phyloP scores from a whole-genome alignment of 2,329 filamentous ascomycete species.

The Ophiocordyceps camponoti-saundersi region DNA sequence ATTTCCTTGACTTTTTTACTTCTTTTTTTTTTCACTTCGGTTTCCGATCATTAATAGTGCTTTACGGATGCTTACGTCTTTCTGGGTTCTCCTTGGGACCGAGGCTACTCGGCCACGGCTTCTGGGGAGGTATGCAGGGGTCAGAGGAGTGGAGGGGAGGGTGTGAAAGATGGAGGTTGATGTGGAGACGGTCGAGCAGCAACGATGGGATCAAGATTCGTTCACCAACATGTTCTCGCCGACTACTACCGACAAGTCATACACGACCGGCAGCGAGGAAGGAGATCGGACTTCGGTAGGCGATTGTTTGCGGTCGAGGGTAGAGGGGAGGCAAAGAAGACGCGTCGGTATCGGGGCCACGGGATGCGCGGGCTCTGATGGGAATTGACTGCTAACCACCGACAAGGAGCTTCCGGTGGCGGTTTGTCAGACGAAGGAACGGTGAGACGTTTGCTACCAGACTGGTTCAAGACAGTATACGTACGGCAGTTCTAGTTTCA shows the following conservation, averaged over 20 bases:
- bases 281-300: not conserved
- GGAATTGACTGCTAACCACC: not conserved
- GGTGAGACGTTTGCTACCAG: not conserved
- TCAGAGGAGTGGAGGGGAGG: too few relatives aligned
- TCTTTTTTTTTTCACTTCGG: slow-evolving; percentile 7
- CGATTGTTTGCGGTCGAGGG: too few relatives aligned
- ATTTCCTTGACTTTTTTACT: slow-evolving; percentile 9
- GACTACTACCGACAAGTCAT: not conserved
- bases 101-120: slow-evolving; percentile 8
- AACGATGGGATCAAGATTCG: not conserved
- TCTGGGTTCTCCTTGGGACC: slow-evolving; percentile 2
- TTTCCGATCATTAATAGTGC: slow-evolving; percentile 7
- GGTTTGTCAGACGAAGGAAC: not conserved
- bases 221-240: not conserved
- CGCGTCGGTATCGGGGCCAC: not conserved
- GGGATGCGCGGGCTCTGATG: not conserved
- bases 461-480: not conserved
- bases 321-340: not conserved
- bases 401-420: not conserved
- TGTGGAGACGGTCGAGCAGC: not conserved
- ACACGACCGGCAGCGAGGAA: not conserved
- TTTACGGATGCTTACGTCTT: slow-evolving; percentile 4
- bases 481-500: not conserved
- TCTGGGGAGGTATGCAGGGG: slow-evolving; percentile 15
- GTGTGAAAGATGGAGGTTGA: too few relatives aligned